These are phyloP conservation scores for Ophiostoma triangulosporum DNA, from an alignment of 2,329 filamentous ascomycete genomes.

Conservation along the genomic window DNA sequence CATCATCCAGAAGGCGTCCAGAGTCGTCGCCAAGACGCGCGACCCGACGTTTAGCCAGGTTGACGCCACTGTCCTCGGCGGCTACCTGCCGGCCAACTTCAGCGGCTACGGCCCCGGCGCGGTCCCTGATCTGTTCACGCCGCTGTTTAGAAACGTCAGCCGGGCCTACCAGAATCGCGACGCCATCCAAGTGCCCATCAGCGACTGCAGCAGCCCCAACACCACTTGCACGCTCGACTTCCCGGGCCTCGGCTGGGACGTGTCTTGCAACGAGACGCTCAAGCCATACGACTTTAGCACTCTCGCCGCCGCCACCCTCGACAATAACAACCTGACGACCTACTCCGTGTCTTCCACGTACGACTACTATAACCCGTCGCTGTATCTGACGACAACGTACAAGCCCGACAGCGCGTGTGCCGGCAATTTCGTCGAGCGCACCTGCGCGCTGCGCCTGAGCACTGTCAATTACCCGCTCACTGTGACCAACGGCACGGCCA, in stretches of 20 bases:
- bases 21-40: not conserved
- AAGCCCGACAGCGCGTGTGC: not conserved
- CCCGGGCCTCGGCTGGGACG: not conserved
- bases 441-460: not conserved
- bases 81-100: not conserved
- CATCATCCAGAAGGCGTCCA: conserved; percentile 2
- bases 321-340: not conserved
- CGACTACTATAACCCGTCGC: not conserved
- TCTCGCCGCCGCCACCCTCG: not conserved
- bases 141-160: conserved; percentile 1
- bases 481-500: not conserved
- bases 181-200: not conserved
- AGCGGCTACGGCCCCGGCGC: conserved; percentile 1
- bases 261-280: not conserved
- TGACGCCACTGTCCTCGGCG: not conserved
- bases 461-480: not conserved
- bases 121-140: not conserved
- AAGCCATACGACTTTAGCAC: not conserved
- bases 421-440: not conserved
- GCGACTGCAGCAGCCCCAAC: not conserved
- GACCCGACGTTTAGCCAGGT: not conserved
- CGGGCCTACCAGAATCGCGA: not conserved
- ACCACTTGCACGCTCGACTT: not conserved
- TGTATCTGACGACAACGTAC: not conserved
- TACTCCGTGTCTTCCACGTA: too few species aligned